These are phyloP conservation scores for Ambrosiella cleistominuta DNA, from an alignment of 2,329 filamentous ascomycete genomes.

Conservation along the genomic window DNA sequence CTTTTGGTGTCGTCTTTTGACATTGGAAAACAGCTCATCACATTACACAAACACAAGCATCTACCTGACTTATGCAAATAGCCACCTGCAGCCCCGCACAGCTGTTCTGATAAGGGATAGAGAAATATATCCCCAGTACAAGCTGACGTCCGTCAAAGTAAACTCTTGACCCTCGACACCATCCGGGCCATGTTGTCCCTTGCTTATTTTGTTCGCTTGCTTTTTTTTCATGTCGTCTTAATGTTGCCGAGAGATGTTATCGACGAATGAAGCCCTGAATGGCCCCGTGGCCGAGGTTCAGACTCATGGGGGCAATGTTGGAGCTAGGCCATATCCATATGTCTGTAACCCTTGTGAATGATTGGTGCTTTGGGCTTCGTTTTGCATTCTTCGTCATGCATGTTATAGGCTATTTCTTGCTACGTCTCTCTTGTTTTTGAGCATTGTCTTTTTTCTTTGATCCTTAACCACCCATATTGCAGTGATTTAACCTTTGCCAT, in stretches of 20 bases:
- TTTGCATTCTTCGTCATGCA: neutral
- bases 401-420: neutral
- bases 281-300: neutral
- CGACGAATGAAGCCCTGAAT: neutral
- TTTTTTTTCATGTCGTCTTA: neutral
- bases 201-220: slow-evolving; percentile 1
- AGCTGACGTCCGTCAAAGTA: neutral
- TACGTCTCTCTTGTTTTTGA: neutral
- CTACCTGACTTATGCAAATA: neutral
- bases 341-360: neutral
- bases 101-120: neutral
- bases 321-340: neutral
- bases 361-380: neutral
- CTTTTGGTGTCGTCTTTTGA: neutral
- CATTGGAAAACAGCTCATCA: neutral
- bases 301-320: neutral
- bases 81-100: neutral
- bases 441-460: neutral
- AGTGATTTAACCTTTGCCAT: neutral
- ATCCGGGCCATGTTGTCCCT: neutral
- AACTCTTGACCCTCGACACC: neutral
- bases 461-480: neutral
- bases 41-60: neutral
- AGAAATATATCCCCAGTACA: neutral
- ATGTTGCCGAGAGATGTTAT: neutral